Evolutionary conservation across 140 eudicot species (phyloP), one percentile per base, ranked within the genome.

Genomic region (Artemisia princeps): DNA sequence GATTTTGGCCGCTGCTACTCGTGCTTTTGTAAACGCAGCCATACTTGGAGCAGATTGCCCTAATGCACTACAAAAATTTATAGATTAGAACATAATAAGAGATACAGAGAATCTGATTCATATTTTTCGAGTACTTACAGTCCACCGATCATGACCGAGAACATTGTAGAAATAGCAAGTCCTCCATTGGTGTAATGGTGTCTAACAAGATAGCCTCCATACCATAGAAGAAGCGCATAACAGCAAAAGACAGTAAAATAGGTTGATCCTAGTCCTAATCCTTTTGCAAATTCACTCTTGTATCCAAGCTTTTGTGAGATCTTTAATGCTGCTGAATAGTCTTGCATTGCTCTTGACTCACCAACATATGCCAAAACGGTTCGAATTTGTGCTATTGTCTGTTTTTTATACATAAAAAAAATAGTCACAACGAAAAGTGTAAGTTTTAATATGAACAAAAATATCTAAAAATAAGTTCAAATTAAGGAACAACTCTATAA

Each of bases 31-130:
- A 72, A 89, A 89, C 74, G 95, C 95, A 49, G 84, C 67, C 95
- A 89, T 86, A 68, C 92, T 89, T 40, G 95, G 97, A 26, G 88
- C 95, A 30, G 95, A 79, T 72, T 89, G 97, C 62, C 88, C 95
- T 80, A 89, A 60, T 15, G 89, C 89, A 63, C 95, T 89, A 66
- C 49, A 42, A 63, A 63, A 55, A 40, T 2, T 23, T 56, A 51
- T 69, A 40, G 53, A 64, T 12, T 3, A 4, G 16, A 61, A 57
- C 15, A 24, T 12, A 51, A 37, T 6, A 44, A 1, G 20, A 26
- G 33, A 26, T 26, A 26, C 0, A 26, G 33, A 6, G 33, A 26
- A 26, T 26, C 33, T 26, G 33, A 26, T 26, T 26, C 33, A 3
- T 26, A 26, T 26, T 26, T 26, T 24, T 26, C 1, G 4, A 26